phyloP scores from a whole-genome alignment of 345 rosid species.

The Microthlaspi erraticum region DNA sequence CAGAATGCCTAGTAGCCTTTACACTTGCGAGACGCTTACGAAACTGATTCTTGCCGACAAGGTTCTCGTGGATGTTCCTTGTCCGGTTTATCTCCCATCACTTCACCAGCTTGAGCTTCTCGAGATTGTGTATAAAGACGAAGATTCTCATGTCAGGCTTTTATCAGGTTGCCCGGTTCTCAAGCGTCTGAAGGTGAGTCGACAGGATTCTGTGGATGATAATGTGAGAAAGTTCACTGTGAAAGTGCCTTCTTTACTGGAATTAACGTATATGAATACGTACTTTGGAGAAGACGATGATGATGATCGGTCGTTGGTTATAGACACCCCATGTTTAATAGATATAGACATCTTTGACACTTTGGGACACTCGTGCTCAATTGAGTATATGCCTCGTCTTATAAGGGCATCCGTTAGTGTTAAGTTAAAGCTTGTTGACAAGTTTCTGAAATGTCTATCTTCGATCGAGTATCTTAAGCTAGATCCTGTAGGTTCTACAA shows the following conservation, averaged over 20 bases:
- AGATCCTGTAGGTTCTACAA: not conserved
- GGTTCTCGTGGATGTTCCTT: conserved; percentile 4
- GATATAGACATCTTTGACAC: not conserved
- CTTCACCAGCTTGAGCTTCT: too few species aligned
- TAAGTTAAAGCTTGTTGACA: not conserved
- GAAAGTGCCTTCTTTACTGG: conserved; percentile 7
- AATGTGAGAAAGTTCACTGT: not conserved
- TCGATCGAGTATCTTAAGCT: not conserved
- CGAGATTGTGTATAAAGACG: not conserved
- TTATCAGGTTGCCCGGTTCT: not conserved
- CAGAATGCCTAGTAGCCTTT: not conserved
- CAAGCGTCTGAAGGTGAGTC: not conserved
- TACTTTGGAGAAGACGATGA: not conserved
- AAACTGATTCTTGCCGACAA: not conserved
- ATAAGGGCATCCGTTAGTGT: not conserved
- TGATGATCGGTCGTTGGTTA: not conserved
- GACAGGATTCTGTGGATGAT: not conserved
- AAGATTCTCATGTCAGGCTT: not conserved
- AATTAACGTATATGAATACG: not conserved
- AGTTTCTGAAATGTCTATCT: not conserved
- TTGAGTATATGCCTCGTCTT: conserved; percentile 10
- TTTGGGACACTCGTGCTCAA: not conserved
- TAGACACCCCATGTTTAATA: conserved; percentile 3
- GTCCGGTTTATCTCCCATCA: not conserved
- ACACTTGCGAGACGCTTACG: not conserved